Evolutionary conservation across 495 filamentous ascomycete species (phyloP), one percentile per base, ranked within the genome.

Genomic region (Lentithecium fluviatile): DNA sequence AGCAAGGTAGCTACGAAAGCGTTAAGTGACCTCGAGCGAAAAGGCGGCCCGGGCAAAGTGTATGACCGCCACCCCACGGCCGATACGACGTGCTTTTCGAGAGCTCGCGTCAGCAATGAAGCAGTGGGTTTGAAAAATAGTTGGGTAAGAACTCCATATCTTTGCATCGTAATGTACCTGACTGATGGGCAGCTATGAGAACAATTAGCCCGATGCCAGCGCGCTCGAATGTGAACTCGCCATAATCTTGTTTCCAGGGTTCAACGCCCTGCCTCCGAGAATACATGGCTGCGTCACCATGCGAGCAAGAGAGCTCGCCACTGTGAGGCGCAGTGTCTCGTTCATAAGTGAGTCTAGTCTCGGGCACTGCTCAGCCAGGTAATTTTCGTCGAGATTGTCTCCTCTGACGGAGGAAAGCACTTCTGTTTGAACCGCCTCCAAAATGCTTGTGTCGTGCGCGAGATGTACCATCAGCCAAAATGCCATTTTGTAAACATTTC

Each of bases 401-500:
- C 23, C 34, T 37, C 43, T 1, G 0, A 47, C 13, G 24, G 48
- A 48, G 8, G 37, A 17, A 13, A 34, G 37, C 4, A 47, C 50
- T 54, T 60, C 58, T 12, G 29, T 10, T 1, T 40, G 58, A 12
- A 60, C 47, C 13, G 2, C 4, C 7, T 29, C 13, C 3, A 60
- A 11, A 5, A 54, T 37, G 6, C 13, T 17, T 4, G 48, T n/a
- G 25, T 60, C 19, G 24, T 54, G 26, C 5, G 38, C 15, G 2
- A 60, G 36, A 19, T 60, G 40, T 19, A 38, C 40, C 4, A 21
- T 21, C 2, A 60, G 5, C 58, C 58, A 60, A 19, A 60, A 60
- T 12, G 48, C 38, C 6, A 60, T 3, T 21, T 60, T 60, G 40
- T 60, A 60, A 1, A 46, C n/a, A 24, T 60, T 60, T 19, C 58